Conservation (phyloP, 2,329 filamentous ascomycete species). For the Colletotrichum orbiculare region DNA sequence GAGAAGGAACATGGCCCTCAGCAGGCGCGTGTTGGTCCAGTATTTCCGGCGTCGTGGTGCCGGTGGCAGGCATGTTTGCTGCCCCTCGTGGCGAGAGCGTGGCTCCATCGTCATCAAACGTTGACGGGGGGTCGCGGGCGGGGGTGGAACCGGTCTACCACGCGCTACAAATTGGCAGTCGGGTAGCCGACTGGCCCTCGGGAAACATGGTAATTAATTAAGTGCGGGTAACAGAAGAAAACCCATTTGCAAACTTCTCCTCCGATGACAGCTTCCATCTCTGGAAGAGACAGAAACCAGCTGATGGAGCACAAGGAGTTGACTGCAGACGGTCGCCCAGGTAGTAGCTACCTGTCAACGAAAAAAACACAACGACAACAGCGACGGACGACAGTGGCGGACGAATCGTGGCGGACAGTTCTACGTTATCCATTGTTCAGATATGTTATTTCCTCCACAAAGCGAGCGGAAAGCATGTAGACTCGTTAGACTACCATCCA, state of each 20-base stretch:
- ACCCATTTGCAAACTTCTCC: background rate
- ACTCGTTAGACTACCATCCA: too few species aligned
- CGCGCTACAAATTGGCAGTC: too few species aligned
- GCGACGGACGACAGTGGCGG: too few species aligned
- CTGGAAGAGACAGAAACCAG: background rate
- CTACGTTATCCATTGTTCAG: too few species aligned
- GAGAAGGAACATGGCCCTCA: background rate
- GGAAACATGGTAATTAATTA: background rate
- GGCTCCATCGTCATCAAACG: conserved; percentile 33
- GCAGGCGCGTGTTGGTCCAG: background rate
- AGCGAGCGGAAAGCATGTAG: too few species aligned
- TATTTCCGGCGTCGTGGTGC: conserved; percentile 17
- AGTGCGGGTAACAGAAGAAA: background rate
- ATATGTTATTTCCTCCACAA: too few species aligned
- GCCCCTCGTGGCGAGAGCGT: conserved; percentile 26
- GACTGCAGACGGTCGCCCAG: too few species aligned
- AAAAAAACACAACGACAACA: too few species aligned
- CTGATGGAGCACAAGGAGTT: too few species aligned
- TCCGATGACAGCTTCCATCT: conserved; percentile 11
- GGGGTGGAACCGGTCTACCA: background rate
- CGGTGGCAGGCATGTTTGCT: conserved; percentile 24
- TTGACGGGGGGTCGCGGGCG: conserved; percentile 20
- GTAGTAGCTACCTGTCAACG: too few species aligned
- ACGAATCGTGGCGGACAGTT: too few species aligned
- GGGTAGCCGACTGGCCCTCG: too few species aligned